Base-by-base conservation (phyloP, 129 eudicot genomes). In the Centella asiatica region DNA sequence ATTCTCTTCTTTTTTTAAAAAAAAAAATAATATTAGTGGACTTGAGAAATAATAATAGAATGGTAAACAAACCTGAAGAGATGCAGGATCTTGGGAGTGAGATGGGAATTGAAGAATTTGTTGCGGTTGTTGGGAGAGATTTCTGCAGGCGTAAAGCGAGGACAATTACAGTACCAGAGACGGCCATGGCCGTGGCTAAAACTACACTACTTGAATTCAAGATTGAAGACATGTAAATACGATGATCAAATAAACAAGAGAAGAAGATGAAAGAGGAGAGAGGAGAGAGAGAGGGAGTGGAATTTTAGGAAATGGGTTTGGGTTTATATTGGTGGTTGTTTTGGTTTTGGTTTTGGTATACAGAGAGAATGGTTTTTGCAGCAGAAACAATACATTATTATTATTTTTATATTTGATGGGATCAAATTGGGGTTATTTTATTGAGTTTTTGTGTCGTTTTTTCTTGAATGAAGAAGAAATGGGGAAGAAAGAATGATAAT, bases 161-260 rank as follows among this genome's bases (percentile, higher is more conserved):
- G 60, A 88, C 79, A 58, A 84, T 71, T 0, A 79, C 77, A 65
- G 89, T 84, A 68, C 96, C 96, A 54, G 96, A 88, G 55, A 81
- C 86, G 24, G 94, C 96, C 86, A 88, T 77, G 78, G 87, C 94
- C 25, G 96, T 81, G 74, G 85, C 94, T 37, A 88, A 69, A 39
- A 84, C 82, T 71, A 75, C 74, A 25, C 94, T 83, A 50, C 78
- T 82, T 44, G 88, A 83, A 56, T 75, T 71, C 71, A 83, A 56
- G 77, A 77, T 69, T 11, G 92, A 76, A 69, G 92, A 75, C 95
- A 87, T 87, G 74, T 22, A 44, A 25, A 64, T 28, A 32, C 50
- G 36, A 24, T 50, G 28, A 9, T 0, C 14, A 53, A 54, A 17
- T 3, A 26, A 12, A 59, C 32, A 47, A 32, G 42, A 61, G 11